These are phyloP conservation scores for Fusarium metavorans DNA, from an alignment of 2,329 filamentous ascomycete genomes.

Conservation along the genomic window DNA sequence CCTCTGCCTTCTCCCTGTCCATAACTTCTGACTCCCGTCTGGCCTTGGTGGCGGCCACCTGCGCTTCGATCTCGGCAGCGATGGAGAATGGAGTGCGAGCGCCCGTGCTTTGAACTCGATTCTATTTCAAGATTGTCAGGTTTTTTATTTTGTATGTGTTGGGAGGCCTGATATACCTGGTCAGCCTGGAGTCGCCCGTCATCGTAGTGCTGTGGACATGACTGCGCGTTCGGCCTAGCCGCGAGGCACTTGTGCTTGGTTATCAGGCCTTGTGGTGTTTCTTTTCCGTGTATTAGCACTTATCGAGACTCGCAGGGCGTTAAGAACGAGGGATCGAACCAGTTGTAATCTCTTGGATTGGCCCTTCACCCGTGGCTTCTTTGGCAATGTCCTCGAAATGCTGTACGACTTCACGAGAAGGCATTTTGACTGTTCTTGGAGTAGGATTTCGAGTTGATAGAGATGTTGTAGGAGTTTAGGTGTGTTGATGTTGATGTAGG, in stretches of 20 bases:
- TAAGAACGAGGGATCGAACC: constrained; percentile 6
- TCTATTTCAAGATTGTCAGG: constrained; percentile 16
- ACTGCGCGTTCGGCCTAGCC: constrained; percentile 20
- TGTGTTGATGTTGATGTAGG: neutral
- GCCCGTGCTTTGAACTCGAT: constrained; percentile 41
- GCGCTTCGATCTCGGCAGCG: constrained; percentile 42
- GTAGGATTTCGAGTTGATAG: too few relatives aligned
- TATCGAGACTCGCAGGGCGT: rapidly evolving
- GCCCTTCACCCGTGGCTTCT: constrained; percentile 35
- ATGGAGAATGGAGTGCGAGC: constrained; percentile 43
- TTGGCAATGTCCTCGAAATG: constrained; percentile 29
- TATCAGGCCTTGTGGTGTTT: constrained; percentile 41
- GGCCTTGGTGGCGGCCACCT: constrained; percentile 24
- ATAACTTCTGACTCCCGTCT: constrained; percentile 17
- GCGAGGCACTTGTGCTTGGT: constrained; percentile 43
- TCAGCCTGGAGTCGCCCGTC: constrained; percentile 16
- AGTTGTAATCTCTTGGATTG: constrained; percentile 25
- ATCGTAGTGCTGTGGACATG: neutral
- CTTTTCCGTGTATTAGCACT: neutral
- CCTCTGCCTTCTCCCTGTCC: neutral
- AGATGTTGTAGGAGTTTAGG: neutral
- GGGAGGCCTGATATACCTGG: constrained; percentile 7
- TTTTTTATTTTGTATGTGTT: too few relatives aligned
- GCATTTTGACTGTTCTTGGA: constrained; percentile 18
- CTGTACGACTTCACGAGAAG: constrained; percentile 37